These are phyloP conservation scores for Xylariaceae sp. DNA, from an alignment of 2,329 filamentous ascomycete species.

Conservation along the genomic window DNA sequence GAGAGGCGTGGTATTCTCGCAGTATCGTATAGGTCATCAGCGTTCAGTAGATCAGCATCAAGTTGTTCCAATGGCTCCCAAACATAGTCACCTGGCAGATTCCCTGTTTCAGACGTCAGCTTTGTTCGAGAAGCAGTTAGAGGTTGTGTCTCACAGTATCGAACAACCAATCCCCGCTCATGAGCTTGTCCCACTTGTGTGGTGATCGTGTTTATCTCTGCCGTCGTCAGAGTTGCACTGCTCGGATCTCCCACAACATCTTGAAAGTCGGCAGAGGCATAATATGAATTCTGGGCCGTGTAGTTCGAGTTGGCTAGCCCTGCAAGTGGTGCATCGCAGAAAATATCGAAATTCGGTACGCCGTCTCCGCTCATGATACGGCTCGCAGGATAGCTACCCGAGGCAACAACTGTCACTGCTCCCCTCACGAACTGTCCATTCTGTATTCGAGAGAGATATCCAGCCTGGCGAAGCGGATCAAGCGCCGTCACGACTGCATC, in stretches of 20 bases:
- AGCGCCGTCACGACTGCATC: conserved; percentile 28
- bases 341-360: conserved; percentile 26
- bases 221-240: conserved; percentile 17
- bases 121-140: not conserved
- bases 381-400: conserved; percentile 27
- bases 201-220: conserved; percentile 11
- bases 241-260: conserved; percentile 21
- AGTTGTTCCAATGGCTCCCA: conserved; percentile 26
- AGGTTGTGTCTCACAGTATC: conserved; percentile 28
- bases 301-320: conserved; percentile 17
- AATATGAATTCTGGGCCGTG: conserved; percentile 26
- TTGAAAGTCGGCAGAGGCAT: conserved; percentile 29
- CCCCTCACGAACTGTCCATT: conserved; percentile 21
- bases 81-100: conserved; percentile 28
- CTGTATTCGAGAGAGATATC: conserved; percentile 27
- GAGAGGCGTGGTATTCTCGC: conserved; percentile 19
- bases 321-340: conserved; percentile 29
- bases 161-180: conserved; percentile 24
- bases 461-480: conserved; percentile 28
- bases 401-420: conserved; percentile 29
- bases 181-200: conserved; percentile 25
- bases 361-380: conserved; percentile 25
- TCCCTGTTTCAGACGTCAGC: conserved; percentile 20
- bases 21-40: conserved; percentile 25
- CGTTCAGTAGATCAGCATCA: conserved; percentile 29